These are phyloP conservation scores for Phtheirospermum japonicum DNA, from an alignment of 257 asterid species.

Conservation along the genomic window DNA sequence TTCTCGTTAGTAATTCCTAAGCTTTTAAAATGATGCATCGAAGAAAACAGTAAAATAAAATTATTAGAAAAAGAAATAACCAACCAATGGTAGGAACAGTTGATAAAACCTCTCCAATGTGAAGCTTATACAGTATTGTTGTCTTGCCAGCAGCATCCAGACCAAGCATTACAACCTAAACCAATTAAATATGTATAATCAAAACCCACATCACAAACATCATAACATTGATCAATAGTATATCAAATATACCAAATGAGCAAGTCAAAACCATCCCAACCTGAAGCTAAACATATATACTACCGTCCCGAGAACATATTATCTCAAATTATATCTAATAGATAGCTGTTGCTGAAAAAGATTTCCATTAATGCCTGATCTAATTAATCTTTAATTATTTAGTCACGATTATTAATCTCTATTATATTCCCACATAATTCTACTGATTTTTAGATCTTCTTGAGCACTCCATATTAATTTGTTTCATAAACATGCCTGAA, in stretches of 20 bases:
- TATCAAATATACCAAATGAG: not conserved
- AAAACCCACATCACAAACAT: conserved; percentile 15
- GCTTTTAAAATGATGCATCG: conserved; percentile 16
- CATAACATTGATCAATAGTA: conserved; percentile 12
- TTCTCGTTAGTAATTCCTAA: conserved; percentile 1
- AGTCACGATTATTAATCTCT: not conserved
- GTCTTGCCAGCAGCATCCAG: conserved; percentile 99
- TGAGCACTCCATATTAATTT: conserved; percentile 1
- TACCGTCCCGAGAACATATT: too few relatives aligned
- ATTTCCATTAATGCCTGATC: not conserved
- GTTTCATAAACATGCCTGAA: not conserved
- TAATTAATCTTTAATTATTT: not conserved
- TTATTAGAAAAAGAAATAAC: conserved; percentile 25
- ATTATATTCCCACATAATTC: too few relatives aligned
- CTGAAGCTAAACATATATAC: conserved; percentile 1
- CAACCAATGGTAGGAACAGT: conserved; percentile 98
- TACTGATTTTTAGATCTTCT: not conserved
- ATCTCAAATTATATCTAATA: not conserved
- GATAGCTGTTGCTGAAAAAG: not conserved
- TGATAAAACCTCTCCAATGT: conserved; percentile 95
- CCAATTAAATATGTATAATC: conserved; percentile 13
- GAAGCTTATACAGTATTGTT: conserved; percentile 92
- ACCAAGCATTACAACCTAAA: conserved; percentile 98
- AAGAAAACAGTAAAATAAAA: conserved; percentile 5
- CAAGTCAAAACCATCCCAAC: conserved; percentile 8